Conservation (phyloP, 345 rosid genomes). For the Melaleuca quinquenervia region DNA sequence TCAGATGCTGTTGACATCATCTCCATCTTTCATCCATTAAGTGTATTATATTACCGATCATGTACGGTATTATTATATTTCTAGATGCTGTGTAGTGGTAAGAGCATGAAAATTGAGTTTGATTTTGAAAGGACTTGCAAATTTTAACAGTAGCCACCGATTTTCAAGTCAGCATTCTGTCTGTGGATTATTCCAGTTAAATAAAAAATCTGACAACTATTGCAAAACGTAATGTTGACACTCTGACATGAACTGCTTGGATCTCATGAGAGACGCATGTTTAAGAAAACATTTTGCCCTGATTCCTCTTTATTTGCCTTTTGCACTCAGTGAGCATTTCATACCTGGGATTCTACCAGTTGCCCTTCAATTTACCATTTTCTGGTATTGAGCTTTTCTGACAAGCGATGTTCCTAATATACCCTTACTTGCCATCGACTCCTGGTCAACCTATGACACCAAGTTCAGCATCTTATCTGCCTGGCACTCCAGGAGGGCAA, state of each 20-base stretch:
- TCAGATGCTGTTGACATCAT: background rate
- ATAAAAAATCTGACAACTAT: background rate
- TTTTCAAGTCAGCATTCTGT: background rate
- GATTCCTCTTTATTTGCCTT: background rate
- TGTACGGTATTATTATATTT: background rate
- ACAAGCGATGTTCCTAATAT: background rate
- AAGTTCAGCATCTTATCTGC: conserved; percentile 60
- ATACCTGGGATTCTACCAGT: background rate
- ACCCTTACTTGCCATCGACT: conserved; percentile 89
- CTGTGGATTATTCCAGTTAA: background rate
- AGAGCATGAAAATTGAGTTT: background rate
- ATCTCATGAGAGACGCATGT: background rate
- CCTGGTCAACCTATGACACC: conserved; percentile 97
- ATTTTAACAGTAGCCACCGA: background rate
- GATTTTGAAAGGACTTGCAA: background rate
- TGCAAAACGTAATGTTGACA: background rate
- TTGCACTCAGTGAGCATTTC: background rate
- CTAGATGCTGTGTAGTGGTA: background rate
- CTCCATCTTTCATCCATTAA: background rate
- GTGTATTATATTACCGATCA: background rate
- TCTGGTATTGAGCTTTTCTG: background rate
- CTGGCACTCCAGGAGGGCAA: conserved; percentile 98
- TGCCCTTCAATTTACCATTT: background rate
- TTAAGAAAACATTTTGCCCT: background rate
- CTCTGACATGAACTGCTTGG: background rate